Evolutionary conservation across 352 stramenopile genomes (phyloP).

Genomic region (Globisporangium rhizosaccharum): DNA sequence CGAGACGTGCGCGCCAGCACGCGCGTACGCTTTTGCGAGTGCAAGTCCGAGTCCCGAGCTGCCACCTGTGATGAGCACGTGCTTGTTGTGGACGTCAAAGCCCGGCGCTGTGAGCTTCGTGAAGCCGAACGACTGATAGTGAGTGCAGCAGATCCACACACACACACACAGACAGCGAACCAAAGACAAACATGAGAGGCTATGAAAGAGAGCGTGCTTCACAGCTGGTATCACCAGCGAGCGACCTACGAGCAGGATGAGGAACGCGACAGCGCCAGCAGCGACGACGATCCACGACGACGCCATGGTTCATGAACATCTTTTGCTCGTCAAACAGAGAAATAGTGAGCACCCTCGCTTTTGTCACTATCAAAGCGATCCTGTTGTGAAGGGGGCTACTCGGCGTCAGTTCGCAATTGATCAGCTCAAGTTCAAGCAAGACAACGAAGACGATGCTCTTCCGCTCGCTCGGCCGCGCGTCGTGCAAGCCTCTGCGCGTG

Average conservation of each 20-base stretch:
- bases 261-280: too few relatives aligned
- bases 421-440: constrained; percentile 6
- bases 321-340: too few relatives aligned
- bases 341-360: too few relatives aligned
- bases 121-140: constrained; percentile 42
- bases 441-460: constrained; percentile 11
- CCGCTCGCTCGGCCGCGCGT: constrained; percentile 16
- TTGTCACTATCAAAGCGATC: too few relatives aligned
- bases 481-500: constrained; percentile 17
- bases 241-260: too few relatives aligned
- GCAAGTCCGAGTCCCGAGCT: constrained; percentile 64
- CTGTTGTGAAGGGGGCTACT: too few relatives aligned
- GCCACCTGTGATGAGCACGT: constrained; percentile 61
- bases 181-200: constrained; percentile 5
- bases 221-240: too few relatives aligned
- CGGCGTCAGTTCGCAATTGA: too few relatives aligned
- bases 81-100: constrained; percentile 70
- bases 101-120: constrained; percentile 55
- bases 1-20: constrained; percentile 56
- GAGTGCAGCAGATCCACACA: too few relatives aligned
- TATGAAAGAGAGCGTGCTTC: not conserved
- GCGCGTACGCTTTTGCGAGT: constrained; percentile 63
- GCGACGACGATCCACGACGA: too few relatives aligned
- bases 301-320: too few relatives aligned
- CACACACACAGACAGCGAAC: not conserved